phyloP scores from a whole-genome alignment of 352 stramenopile genomes.

The Pythium oligandrum region DNA sequence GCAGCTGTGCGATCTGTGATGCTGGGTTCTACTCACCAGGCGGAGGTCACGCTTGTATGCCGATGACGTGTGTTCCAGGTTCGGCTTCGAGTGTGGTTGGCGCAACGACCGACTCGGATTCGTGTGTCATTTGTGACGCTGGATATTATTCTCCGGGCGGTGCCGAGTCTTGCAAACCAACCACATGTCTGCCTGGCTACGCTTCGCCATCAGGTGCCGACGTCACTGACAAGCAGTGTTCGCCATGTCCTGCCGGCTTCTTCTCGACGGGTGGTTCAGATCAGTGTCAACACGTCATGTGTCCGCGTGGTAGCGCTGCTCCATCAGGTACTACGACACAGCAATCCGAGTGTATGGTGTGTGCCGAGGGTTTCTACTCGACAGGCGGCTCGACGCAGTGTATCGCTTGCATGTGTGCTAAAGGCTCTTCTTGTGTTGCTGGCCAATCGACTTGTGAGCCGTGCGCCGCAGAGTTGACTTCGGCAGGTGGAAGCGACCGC shows the following conservation, averaged over 20 bases:
- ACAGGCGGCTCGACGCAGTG: conserved; percentile 42
- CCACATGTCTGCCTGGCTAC: conserved; percentile 27
- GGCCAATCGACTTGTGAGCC: conserved; percentile 27
- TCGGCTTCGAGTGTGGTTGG: conserved; percentile 25
- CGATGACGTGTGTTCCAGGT: conserved; percentile 22
- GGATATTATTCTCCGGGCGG: conserved; percentile 26
- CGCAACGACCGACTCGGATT: conserved; percentile 11
- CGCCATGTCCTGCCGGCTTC: conserved; percentile 27
- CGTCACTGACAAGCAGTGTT: conserved; percentile 33
- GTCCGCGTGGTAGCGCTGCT: conserved; percentile 27
- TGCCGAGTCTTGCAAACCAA: conserved; percentile 20
- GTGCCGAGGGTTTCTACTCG: conserved; percentile 42
- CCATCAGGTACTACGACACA: conserved; percentile 23
- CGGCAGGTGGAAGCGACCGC: conserved; percentile 24
- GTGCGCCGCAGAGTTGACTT: conserved; percentile 19
- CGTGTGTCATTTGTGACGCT: conserved; percentile 28
- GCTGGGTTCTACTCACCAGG: conserved; percentile 34
- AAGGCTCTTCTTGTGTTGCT: conserved; percentile 22
- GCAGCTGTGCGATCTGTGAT: conserved; percentile 22
- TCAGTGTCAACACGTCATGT: conserved; percentile 32
- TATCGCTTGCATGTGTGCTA: conserved; percentile 30
- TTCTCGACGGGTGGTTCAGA: conserved; percentile 29
- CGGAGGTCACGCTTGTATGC: conserved; percentile 21
- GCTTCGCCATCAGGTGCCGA: conserved; percentile 34
- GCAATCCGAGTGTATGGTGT: conserved; percentile 27